Conservation (phyloP, 768 basidiomycete species). For the Psilocybe sp. region DNA sequence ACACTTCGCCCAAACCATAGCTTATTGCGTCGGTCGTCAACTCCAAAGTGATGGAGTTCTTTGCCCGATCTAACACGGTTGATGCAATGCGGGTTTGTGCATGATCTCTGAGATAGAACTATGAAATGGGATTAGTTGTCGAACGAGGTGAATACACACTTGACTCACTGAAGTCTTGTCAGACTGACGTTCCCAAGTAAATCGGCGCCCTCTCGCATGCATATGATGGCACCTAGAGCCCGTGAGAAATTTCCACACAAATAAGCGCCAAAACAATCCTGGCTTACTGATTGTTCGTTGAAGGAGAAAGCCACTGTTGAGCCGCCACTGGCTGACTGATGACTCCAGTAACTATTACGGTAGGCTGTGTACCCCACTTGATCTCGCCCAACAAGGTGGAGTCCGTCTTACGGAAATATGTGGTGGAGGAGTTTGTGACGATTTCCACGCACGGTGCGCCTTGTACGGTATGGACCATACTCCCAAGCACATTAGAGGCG, state of each 20-base stretch:
- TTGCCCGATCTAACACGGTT: conserved; percentile 1
- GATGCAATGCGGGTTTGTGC: background rate
- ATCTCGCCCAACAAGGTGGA: conserved; percentile 3
- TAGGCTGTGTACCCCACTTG: conserved; percentile 4
- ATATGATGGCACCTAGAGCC: background rate
- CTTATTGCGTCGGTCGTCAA: conserved; percentile 5
- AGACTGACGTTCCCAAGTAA: background rate
- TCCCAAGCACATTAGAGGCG: conserved; percentile 6
- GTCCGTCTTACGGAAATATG: conserved; percentile 9
- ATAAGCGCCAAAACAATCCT: background rate
- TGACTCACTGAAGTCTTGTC: background rate
- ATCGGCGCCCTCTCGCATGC: background rate
- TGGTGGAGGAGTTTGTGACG: conserved; percentile 3
- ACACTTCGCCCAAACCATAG: conserved; percentile 5
- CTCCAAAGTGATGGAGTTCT: conserved; percentile 3
- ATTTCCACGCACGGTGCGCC: conserved; percentile 4
- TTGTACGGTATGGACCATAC: conserved; percentile 2
- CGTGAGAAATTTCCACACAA: background rate
- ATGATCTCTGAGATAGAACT: background rate
- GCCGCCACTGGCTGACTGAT: background rate
- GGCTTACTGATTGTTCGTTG: conserved; percentile 2
- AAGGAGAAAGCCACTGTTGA: conserved; percentile 5
- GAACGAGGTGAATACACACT: background rate
- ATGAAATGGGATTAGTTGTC: background rate
- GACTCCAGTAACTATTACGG: background rate